phyloP scores from a whole-genome alignment of 208 protist species.

The Crithidia expoeki region DNA sequence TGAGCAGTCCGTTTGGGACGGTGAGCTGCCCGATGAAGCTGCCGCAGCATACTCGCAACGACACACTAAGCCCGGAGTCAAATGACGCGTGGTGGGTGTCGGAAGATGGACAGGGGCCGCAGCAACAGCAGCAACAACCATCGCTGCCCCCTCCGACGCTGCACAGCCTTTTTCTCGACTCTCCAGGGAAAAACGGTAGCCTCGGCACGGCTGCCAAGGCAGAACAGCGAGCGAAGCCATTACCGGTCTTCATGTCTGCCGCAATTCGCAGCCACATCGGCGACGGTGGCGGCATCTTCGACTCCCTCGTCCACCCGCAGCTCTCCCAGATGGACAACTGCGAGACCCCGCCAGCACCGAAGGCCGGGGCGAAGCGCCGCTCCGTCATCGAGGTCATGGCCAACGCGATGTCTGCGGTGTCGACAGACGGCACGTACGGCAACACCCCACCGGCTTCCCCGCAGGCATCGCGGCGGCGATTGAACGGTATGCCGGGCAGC shows the following conservation, averaged over 20 bases:
- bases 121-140: neutral
- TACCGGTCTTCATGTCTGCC: neutral
- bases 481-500: neutral
- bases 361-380: slow-evolving; percentile 13
- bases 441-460: slow-evolving; percentile 8
- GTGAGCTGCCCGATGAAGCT: slow-evolving; percentile 22
- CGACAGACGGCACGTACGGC: slow-evolving; percentile 14
- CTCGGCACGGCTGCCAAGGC: neutral
- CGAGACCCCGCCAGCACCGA: slow-evolving; percentile 17
- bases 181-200: neutral
- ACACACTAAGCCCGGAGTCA: slow-evolving; percentile 11
- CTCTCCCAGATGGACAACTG: slow-evolving; percentile 19
- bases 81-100: slow-evolving; percentile 9
- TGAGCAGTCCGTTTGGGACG: slow-evolving; percentile 22
- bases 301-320: slow-evolving; percentile 19
- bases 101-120: neutral
- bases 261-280: neutral
- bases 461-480: slow-evolving; percentile 7
- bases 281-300: slow-evolving; percentile 3
- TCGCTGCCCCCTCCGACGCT: neutral
- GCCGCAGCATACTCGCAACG: slow-evolving; percentile 11
- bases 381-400: slow-evolving; percentile 4
- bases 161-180: neutral
- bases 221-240: slow-evolving; percentile 6
- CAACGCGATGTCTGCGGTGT: slow-evolving; percentile 1